Base-by-base conservation (phyloP, 2,329 filamentous ascomycete species). In the Ophiostoma montium region DNA sequence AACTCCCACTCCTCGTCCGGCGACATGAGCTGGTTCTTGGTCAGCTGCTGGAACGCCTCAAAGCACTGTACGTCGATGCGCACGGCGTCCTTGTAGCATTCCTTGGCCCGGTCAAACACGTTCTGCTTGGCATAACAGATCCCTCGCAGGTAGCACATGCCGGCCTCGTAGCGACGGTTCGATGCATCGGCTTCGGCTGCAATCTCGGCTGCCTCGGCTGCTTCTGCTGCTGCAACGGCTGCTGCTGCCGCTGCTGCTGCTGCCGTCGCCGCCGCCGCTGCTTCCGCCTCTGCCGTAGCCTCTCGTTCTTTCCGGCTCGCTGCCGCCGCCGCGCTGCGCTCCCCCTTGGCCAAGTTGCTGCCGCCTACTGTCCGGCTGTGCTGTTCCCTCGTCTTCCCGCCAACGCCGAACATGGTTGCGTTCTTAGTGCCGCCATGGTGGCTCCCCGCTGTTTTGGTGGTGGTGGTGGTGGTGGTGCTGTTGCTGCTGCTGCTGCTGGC, bases 1-100 rank as follows among this genome's bases (percentile, higher is more conserved):
- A 95, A 95, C 46, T 82, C 76, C 76, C 90, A 86, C 62, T 95
- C 89, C 64, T 95, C 89, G 33, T 86, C 81, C 0, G 89, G 88
- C 44, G 78, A 79, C 78, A 98, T 84, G 53, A 98, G 74, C 18
- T 86, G 86, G 67, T 98, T 98, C 67, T 88, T 87, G 81, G 96
- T 95, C 49, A 98, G 76, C 68, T 96, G 89, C 59, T 95, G 89
- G 61, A 98, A 96, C 0, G 92, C 92, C 65, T 98, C 92, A 61
- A 95, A 96, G 66, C 92, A 98, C 64, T 95, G 89, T 3, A 96
- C 89, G 61, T 98, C 92, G 60, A 98, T 95, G 53, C 86, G 80
- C 42, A 96, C 88, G 2, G 92, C 92, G 59, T 94, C 87, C 68
- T 95, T 96, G 73, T 96, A 98, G 68, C 92, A 96, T 59, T 96